A percentile compares a stretch with the other conserved stretches of the same genome.
Evolutionary conservation across 257 asterid genomes (phyloP).

Genomic region (Scutellaria baicalensis): DNA sequence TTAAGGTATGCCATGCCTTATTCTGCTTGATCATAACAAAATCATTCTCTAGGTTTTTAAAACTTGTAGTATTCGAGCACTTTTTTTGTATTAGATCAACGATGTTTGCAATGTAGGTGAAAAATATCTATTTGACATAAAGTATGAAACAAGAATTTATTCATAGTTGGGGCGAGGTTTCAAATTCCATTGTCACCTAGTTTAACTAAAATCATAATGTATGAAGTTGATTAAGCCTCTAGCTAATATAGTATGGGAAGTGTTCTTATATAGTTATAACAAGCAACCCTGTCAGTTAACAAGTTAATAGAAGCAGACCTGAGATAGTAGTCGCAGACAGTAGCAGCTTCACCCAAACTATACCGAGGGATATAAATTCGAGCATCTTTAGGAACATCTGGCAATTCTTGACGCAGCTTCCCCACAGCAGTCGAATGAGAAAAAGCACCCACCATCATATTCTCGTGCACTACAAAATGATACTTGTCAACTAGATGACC

Average conservation of each 20-base stretch:
- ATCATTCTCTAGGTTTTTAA: background rate
- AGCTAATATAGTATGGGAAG: background rate
- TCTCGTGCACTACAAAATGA: slow-evolving; percentile 56
- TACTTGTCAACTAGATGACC: background rate
- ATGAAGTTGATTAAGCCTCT: background rate
- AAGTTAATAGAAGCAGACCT: slow-evolving; percentile 46
- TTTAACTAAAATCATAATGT: slow-evolving; percentile 2
- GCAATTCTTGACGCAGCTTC: slow-evolving; percentile 78
- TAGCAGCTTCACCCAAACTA: slow-evolving; percentile 76
- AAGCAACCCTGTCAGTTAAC: background rate
- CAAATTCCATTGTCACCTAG: background rate
- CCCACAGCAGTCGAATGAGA: slow-evolving; percentile 98
- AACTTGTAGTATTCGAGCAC: background rate
- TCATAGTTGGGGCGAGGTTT: background rate
- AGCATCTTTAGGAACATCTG: slow-evolving; percentile 79
- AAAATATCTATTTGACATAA: background rate
- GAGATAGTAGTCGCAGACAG: slow-evolving; percentile 84
- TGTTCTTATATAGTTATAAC: background rate
- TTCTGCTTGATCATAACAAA: background rate
- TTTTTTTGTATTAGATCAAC: background rate
- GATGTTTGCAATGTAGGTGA: background rate
- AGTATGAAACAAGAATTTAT: background rate
- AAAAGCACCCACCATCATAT: slow-evolving; percentile 96
- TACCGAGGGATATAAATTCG: slow-evolving; percentile 73
- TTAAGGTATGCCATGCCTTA: background rate